Base-by-base conservation (phyloP, 2,329 filamentous ascomycete species). In the Macrophomina tecta region DNA sequence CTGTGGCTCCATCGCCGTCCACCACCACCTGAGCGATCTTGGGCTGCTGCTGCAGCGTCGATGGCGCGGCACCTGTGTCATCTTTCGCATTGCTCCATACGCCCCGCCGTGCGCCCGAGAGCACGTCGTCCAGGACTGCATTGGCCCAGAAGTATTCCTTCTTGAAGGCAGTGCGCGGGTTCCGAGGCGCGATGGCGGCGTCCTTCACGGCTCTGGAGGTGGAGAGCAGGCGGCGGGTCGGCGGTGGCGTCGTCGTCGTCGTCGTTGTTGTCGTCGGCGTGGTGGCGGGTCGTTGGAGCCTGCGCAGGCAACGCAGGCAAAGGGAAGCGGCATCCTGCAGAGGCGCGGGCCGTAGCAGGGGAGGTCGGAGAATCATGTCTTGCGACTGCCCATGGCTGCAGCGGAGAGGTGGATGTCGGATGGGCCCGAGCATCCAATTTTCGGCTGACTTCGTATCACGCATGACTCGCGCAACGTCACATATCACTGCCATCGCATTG, bases 131-230 rank as follows among this genome's bases (percentile, higher is more conserved):
- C 5, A 79, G 67, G 18, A 73, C 67, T 16, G 74, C 68, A 67
- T 80, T 80, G 46, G 76, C 72, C 72, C 76, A 77, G 66, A 80
- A 80, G 69, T 80, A 80, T 68, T 78, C 76, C 64, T 74, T 77
- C 69, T 69, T 71, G 68, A 79, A 78, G 14, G 74, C 64, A 52
- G 68, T 75, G 69, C 73, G 71, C 51, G 72, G 73, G 71, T 73
- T 75, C 18, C 72, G 73, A 14, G 71, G 69, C 12, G 73, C 72
- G 68, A 74, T 71, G 58, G 73, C 74, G 60, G 75, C 72, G 56
- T 75, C 72, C 68, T 71, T 71, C 62, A 70, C 65, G 11, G 75
- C 68, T 12, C 71, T 67, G 6, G 72, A 68, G 40, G 71, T 72
- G 40, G 76, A 77, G 68, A 78, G 75, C 42, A 71, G 64, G 45